Evolutionary conservation across 148 eudicot genomes (phyloP).

Genomic region (Fallopia convolvulus): DNA sequence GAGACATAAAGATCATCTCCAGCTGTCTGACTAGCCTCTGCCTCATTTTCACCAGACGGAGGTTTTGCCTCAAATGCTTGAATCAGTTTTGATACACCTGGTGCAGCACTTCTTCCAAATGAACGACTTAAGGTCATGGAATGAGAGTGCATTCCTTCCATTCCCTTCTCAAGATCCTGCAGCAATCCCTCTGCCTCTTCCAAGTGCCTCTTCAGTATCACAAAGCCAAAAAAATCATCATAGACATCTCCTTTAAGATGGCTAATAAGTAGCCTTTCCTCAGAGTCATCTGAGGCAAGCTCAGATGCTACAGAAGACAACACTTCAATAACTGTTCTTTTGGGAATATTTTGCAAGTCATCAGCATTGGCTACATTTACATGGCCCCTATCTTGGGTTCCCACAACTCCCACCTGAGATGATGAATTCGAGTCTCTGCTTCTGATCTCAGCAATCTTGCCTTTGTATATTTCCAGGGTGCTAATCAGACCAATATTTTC

Average conservation of each 20-base stretch:
- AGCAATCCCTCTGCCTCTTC: slow-evolving; percentile 42
- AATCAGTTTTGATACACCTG: slow-evolving; percentile 72
- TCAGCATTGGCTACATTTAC: slow-evolving; percentile 17
- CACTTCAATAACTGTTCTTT: slow-evolving; percentile 15
- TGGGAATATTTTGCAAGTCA: slow-evolving; percentile 11
- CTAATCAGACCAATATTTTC: slow-evolving; percentile 43
- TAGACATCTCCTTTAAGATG: slow-evolving; percentile 22
- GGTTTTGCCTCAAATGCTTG: slow-evolving; percentile 82
- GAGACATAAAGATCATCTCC: slow-evolving; percentile 35
- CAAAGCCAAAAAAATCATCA: slow-evolving; percentile 29
- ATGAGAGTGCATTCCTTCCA: slow-evolving; percentile 53
- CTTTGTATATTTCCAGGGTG: slow-evolving; percentile 37
- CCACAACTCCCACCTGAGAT: slow-evolving; percentile 23
- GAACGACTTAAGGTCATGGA: slow-evolving; percentile 36
- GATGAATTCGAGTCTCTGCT: slow-evolving; percentile 18
- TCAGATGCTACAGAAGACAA: slow-evolving; percentile 1
- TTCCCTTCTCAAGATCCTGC: slow-evolving; percentile 48
- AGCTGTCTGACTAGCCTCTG: slow-evolving; percentile 25
- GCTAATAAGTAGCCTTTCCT: slow-evolving; percentile 12
- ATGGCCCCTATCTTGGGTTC: slow-evolving; percentile 15
- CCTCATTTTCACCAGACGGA: slow-evolving; percentile 37
- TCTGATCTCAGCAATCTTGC: slow-evolving; percentile 26
- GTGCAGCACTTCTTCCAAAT: slow-evolving; percentile 31
- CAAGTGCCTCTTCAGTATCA: slow-evolving; percentile 37
- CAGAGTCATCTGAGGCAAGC: slow-evolving; percentile 14